Evolutionary conservation across 768 basidiomycete genomes (phyloP).

Genomic region (Dictyophora rubrovolvata): DNA sequence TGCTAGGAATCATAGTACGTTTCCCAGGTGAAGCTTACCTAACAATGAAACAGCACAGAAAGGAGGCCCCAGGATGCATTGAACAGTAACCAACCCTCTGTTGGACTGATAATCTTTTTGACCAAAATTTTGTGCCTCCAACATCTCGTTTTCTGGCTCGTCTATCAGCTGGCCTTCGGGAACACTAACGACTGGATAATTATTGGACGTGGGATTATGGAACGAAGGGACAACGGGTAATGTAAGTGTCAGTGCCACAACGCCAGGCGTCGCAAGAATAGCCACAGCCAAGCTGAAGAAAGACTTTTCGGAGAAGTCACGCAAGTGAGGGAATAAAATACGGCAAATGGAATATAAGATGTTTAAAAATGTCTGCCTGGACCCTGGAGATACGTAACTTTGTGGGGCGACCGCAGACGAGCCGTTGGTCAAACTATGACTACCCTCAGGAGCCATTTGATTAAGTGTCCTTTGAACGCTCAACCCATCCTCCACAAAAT

Average conservation of each 20-base stretch:
- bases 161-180: slow-evolving; percentile 43
- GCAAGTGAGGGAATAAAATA: slow-evolving; percentile 79
- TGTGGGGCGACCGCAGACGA: slow-evolving; percentile 15
- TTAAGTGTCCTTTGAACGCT: slow-evolving; percentile 38
- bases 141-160: slow-evolving; percentile 66
- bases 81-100: slow-evolving; percentile 77
- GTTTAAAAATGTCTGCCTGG: slow-evolving; percentile 26
- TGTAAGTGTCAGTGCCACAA: slow-evolving; percentile 77
- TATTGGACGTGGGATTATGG: slow-evolving; percentile 15
- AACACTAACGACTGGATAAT: slow-evolving; percentile 5
- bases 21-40: slow-evolving; percentile 36
- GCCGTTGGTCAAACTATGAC: slow-evolving; percentile 37
- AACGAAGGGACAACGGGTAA: slow-evolving; percentile 79
- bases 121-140: slow-evolving; percentile 59
- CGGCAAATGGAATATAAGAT: slow-evolving; percentile 37
- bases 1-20: no score
- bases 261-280: slow-evolving; percentile 71
- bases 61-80: slow-evolving; percentile 74
- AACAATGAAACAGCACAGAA: slow-evolving; percentile 72
- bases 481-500: slow-evolving; percentile 43
- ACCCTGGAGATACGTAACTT: slow-evolving; percentile 34
- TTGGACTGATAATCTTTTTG: slow-evolving; percentile 58
- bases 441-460: slow-evolving; percentile 30
- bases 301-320: slow-evolving; percentile 61
- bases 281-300: slow-evolving; percentile 61